phyloP scores from a whole-genome alignment of 768 basidiomycete genomes.

The Pisolithus tinctorius region DNA sequence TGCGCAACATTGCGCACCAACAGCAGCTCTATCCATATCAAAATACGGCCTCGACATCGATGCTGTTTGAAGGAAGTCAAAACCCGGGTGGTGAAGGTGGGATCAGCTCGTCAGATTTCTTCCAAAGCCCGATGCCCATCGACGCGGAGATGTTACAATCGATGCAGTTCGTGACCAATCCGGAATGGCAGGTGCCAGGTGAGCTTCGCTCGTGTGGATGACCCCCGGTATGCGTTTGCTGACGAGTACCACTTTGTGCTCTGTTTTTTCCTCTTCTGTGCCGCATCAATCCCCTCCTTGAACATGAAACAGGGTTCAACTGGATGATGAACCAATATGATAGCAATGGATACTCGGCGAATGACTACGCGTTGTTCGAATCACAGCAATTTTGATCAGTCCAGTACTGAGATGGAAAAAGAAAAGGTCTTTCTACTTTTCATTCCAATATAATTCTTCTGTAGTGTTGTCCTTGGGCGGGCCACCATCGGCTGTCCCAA shows the following conservation, averaged over 20 bases:
- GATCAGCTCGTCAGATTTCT: constrained; percentile 32
- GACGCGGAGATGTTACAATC: constrained; percentile 56
- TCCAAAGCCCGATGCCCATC: constrained; percentile 49
- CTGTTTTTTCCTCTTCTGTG: background rate
- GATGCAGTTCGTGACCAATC: constrained; percentile 51
- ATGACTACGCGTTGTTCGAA: constrained; percentile 25
- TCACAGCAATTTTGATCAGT: constrained; percentile 11
- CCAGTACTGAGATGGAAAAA: constrained; percentile 3
- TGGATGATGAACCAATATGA: constrained; percentile 32
- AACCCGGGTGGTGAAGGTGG: background rate
- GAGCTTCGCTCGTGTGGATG: constrained; percentile 11
- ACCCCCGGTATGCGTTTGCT: background rate
- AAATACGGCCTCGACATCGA: background rate
- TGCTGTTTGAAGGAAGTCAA: background rate
- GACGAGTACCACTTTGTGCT: background rate
- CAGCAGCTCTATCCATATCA: background rate
- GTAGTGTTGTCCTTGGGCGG: background rate
- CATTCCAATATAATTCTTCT: background rate
- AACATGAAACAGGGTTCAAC: constrained; percentile 22
- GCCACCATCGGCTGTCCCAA: background rate
- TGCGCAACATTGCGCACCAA: constrained; percentile 40
- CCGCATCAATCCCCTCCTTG: background rate
- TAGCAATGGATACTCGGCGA: constrained; percentile 6
- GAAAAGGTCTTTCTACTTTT: background rate
- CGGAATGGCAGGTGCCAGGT: constrained; percentile 55